Evolutionary conservation across 1,139 yeast species (phyloP).

Genomic region (Arxiozyma slooffiae): DNA sequence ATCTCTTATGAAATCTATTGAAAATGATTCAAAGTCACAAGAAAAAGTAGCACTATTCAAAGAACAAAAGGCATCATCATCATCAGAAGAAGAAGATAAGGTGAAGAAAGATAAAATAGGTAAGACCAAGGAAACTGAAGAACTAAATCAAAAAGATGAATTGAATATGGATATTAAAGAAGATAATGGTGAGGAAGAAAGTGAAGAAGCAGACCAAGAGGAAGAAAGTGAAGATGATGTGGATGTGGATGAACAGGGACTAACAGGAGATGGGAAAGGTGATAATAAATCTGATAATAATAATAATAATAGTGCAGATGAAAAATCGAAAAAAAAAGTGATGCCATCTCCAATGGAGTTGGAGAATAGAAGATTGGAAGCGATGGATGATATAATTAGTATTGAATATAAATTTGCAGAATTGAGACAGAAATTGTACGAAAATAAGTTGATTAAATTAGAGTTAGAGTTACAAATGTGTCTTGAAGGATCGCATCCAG

Average conservation of each 20-base stretch:
- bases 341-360: constrained; percentile 18
- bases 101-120: not conserved
- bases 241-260: constrained; percentile 11
- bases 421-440: constrained; percentile 67
- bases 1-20: not conserved
- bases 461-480: constrained; percentile 83
- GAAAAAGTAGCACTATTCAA: no score
- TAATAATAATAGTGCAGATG: no score
- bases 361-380: constrained; percentile 37
- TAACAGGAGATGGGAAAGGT: constrained; percentile 14
- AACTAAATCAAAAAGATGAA: not conserved
- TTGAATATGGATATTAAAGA: not conserved
- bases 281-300: constrained; percentile 11
- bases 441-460: constrained; percentile 61
- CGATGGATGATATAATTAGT: constrained; percentile 50
- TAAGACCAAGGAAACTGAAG: not conserved
- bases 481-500: constrained; percentile 86
- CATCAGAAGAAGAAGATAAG: not conserved
- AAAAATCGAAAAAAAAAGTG: not conserved
- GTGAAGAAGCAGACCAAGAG: constrained; percentile 6
- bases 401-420: constrained; percentile 82
- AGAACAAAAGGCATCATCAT: no score
- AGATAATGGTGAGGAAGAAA: constrained; percentile 1
- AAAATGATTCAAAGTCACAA: not conserved
- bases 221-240: no score